A percentile compares a stretch with the other conserved stretches of the same genome.
Conservation (phyloP, 441 rosid species). For the Capsella rubella region DNA sequence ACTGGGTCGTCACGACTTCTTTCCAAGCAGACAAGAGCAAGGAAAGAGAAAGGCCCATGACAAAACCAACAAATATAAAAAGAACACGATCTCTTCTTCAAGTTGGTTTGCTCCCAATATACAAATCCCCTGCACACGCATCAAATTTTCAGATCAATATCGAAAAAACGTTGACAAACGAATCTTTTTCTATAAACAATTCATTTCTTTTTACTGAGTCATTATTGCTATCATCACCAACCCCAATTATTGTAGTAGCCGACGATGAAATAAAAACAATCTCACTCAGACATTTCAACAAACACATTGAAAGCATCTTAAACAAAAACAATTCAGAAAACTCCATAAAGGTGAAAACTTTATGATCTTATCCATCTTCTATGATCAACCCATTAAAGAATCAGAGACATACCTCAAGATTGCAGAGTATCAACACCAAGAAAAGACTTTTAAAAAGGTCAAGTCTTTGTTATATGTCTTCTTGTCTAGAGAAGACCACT, state of each 20-base stretch:
- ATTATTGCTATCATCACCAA: constrained; percentile 37
- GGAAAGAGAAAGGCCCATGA: constrained; percentile 42
- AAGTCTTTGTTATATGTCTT: constrained; percentile 15
- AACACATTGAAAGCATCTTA: constrained; percentile 12
- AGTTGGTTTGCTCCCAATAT: constrained; percentile 15
- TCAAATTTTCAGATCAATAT: constrained; percentile 21
- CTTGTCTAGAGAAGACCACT: constrained; percentile 12
- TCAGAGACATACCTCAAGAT: constrained; percentile 34
- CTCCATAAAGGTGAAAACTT: neutral
- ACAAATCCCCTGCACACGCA: constrained; percentile 34
- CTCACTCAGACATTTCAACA: constrained; percentile 27
- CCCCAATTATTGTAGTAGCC: constrained; percentile 21
- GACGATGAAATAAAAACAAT: neutral
- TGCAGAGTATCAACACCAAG: constrained; percentile 21
- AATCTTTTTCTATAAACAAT: constrained; percentile 32
- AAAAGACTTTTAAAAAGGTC: constrained; percentile 19
- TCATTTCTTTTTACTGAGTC: constrained; percentile 22
- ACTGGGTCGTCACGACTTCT: constrained; percentile 32
- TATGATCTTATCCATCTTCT: neutral
- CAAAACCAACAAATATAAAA: neutral
- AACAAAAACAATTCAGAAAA: neutral
- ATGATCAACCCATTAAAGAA: neutral
- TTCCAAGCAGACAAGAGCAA: constrained; percentile 41
- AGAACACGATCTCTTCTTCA: neutral
- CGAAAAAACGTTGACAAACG: constrained; percentile 25